Conservation (phyloP, 148 eudicot species). For the Hydrangea macrophylla region DNA sequence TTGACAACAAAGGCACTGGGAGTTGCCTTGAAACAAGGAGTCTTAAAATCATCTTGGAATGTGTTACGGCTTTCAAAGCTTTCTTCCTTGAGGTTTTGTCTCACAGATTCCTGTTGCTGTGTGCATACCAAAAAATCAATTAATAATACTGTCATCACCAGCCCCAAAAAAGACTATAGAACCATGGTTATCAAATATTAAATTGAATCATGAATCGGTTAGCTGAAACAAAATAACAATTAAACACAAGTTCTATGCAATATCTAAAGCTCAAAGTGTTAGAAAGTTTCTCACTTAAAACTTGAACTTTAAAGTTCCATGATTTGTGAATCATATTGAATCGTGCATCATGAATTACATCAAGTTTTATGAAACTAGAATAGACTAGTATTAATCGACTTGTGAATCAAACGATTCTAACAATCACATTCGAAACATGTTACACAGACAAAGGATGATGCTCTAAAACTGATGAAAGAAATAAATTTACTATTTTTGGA, state of each 20-base stretch:
- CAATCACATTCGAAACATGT: no score
- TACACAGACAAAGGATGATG: no score
- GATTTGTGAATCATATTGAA: background rate
- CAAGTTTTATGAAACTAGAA: no score
- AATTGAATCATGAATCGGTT: no score
- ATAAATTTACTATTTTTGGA: no score
- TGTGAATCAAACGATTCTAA: background rate
- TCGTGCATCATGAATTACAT: background rate
- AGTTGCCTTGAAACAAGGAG: slow-evolving; percentile 67
- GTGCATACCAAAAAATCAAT: background rate
- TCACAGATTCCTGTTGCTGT: slow-evolving; percentile 30
- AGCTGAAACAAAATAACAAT: background rate
- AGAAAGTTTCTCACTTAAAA: no score
- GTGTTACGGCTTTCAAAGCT: slow-evolving; percentile 35
- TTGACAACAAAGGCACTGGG: slow-evolving; percentile 66
- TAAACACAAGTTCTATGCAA: background rate
- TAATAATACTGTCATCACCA: background rate
- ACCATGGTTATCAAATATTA: no score
- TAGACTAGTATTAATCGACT: no score
- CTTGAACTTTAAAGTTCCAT: no score
- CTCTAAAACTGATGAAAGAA: no score
- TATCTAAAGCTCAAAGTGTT: background rate
- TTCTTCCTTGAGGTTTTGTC: slow-evolving; percentile 32
- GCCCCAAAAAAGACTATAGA: no score
- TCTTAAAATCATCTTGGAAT: slow-evolving; percentile 58